Conservation (phyloP, 768 basidiomycete genomes). For the Psilocybe tampanensis region DNA sequence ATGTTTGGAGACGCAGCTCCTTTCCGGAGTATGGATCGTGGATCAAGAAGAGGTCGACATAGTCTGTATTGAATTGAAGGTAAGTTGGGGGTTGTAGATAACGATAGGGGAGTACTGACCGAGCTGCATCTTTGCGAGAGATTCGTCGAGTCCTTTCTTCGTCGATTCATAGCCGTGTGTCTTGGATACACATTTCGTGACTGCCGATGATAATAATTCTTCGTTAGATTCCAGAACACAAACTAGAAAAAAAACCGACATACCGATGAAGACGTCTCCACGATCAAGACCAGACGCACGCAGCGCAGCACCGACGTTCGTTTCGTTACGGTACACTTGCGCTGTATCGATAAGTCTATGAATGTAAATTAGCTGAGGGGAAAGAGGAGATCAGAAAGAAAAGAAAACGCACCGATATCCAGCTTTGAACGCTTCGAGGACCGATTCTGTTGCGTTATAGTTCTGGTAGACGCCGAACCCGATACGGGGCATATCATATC, state of each 20-base stretch:
- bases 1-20: slow-evolving; percentile 67
- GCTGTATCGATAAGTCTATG: slow-evolving; percentile 66
- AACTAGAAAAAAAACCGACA: too few species aligned
- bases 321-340: slow-evolving; percentile 66
- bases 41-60: slow-evolving; percentile 56
- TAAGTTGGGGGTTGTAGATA: too few species aligned
- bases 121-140: slow-evolving; percentile 58
- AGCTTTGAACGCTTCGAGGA: slow-evolving; percentile 60
- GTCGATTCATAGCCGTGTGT: slow-evolving; percentile 67
- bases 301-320: slow-evolving; percentile 58
- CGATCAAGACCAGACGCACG: slow-evolving; percentile 54
- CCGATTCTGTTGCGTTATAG: slow-evolving; percentile 53
- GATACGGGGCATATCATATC: slow-evolving; percentile 61
- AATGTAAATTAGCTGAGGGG: not conserved
- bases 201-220: slow-evolving; percentile 41
- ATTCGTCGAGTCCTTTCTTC: slow-evolving; percentile 58
- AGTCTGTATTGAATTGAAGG: too few species aligned
- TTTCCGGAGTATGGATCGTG: slow-evolving; percentile 72
- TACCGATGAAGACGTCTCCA: slow-evolving; percentile 69
- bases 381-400: not conserved
- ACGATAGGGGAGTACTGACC: slow-evolving; percentile 39
- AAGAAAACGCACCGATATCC: slow-evolving; percentile 50
- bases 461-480: slow-evolving; percentile 78
- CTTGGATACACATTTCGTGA: slow-evolving; percentile 63
- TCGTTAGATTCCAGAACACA: too few species aligned